A percentile compares a stretch with the other conserved stretches of the same genome.
Evolutionary conservation across 1,284 basidiomycete species (phyloP).

Genomic region (Ganoderma leucocontextum): DNA sequence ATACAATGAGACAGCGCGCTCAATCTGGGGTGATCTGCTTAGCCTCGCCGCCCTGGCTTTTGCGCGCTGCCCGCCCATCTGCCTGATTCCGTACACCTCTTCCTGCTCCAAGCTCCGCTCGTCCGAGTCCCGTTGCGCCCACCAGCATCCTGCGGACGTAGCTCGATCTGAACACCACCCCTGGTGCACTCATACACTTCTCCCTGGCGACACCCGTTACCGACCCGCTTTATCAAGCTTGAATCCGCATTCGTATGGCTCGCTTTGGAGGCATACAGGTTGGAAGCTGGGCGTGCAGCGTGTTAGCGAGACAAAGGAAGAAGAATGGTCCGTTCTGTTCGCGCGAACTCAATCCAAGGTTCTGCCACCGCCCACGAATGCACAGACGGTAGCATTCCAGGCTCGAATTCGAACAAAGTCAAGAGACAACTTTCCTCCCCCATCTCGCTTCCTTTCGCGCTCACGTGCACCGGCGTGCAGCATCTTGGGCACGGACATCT

Average conservation of each 20-base stretch:
- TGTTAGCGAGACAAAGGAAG: not conserved
- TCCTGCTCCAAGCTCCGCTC: conserved; percentile 18
- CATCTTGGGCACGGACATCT: not conserved
- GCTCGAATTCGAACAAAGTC: conserved; percentile 9
- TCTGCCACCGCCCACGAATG: conserved; percentile 20
- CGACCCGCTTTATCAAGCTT: not conserved
- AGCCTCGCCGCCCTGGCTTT: conserved; percentile 33
- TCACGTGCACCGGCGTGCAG: conserved; percentile 1
- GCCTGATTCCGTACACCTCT: conserved; percentile 26
- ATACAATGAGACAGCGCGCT: conserved; percentile 23
- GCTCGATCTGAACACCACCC: not conserved
- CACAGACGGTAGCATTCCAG: conserved; percentile 4
- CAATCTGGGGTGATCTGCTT: conserved; percentile 31
- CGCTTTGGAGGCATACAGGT: not conserved
- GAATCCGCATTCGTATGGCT: not conserved
- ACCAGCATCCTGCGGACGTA: conserved; percentile 11
- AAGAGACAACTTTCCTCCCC: conserved; percentile 8
- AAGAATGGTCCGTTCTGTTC: conserved; percentile 7
- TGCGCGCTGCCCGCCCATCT: conserved; percentile 36
- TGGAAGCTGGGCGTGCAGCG: not conserved
- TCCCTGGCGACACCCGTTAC: not conserved
- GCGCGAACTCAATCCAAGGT: conserved; percentile 22
- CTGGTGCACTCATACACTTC: not conserved
- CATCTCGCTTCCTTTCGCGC: not conserved
- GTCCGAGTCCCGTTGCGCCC: conserved; percentile 12